phyloP scores from a whole-genome alignment of 164 flowering plant species.

The Saururus chinensis region DNA sequence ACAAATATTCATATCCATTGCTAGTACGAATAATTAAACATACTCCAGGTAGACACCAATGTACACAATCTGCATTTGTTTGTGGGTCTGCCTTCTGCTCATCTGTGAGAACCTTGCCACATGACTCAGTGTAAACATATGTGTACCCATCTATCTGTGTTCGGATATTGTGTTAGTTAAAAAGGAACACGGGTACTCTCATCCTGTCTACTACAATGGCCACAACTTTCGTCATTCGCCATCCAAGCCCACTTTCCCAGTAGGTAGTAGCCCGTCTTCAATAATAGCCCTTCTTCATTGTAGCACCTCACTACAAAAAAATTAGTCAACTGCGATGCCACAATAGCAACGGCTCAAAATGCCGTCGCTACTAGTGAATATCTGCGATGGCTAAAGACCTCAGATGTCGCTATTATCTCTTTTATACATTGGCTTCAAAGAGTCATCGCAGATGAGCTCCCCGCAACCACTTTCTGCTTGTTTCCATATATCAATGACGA shows the following conservation, averaged over 20 bases:
- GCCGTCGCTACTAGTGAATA: no score
- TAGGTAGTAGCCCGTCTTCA: constrained; percentile 43
- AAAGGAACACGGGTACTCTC: constrained; percentile 66
- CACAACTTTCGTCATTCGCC: constrained; percentile 57
- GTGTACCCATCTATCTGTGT: constrained; percentile 77
- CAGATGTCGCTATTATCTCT: no score
- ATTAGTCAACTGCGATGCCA: no score
- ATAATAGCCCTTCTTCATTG: constrained; percentile 76
- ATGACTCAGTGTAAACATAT: constrained; percentile 56
- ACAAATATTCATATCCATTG: no score
- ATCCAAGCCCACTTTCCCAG: constrained; percentile 82
- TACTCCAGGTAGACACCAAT: constrained; percentile 94
- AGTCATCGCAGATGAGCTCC: no score
- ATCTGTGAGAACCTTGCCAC: constrained; percentile 56
- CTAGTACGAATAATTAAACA: no score
- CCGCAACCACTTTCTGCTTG: no score
- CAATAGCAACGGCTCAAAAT: no score
- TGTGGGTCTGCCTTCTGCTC: constrained; percentile 64
- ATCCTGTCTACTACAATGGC: constrained; percentile 30
- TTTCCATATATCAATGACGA: no score
- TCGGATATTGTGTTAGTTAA: constrained; percentile 89
- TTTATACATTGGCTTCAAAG: no score
- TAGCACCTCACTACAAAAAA: no score
- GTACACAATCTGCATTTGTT: constrained; percentile 77
- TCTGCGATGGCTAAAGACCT: no score